phyloP scores from a whole-genome alignment of 2,329 filamentous ascomycete genomes.

The Penicillium sp. region DNA sequence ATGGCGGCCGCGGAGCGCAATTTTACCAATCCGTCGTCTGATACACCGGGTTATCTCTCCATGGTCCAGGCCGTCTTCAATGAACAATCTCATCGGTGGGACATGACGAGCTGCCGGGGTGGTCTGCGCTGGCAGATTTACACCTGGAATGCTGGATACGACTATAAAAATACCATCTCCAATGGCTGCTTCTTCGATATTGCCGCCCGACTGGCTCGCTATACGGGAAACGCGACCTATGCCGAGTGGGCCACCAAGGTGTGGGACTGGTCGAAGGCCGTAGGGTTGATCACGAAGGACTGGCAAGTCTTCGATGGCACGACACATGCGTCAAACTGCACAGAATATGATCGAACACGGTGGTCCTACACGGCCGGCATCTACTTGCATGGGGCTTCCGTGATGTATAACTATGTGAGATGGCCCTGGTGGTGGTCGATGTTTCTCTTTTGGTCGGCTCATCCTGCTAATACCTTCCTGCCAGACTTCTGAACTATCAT shows the following conservation, averaged over 20 bases:
- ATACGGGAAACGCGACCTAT: slow-evolving; percentile 45
- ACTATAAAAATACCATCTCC: slow-evolving; percentile 58
- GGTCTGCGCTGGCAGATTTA: slow-evolving; percentile 83
- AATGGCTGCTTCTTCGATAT: slow-evolving; percentile 59
- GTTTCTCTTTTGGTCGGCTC: too few species aligned
- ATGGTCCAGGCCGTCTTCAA: slow-evolving; percentile 78
- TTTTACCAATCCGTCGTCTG: slow-evolving; percentile 41
- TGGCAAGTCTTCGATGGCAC: slow-evolving; percentile 57
- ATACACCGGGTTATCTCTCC: slow-evolving; percentile 69
- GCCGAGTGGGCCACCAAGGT: slow-evolving; percentile 42
- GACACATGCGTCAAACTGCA: slow-evolving; percentile 52
- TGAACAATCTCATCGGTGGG: slow-evolving; percentile 72
- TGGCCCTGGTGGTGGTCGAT: too few species aligned
- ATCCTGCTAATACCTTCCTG: too few species aligned
- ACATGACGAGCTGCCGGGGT: slow-evolving; percentile 66
- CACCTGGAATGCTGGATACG: slow-evolving; percentile 55
- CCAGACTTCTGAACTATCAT: not conserved
- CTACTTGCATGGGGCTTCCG: slow-evolving; percentile 54
- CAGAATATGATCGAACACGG: slow-evolving; percentile 49
- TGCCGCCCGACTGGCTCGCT: slow-evolving; percentile 45
- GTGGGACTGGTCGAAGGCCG: slow-evolving; percentile 40
- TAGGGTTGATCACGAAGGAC: slow-evolving; percentile 50
- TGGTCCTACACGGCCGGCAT: slow-evolving; percentile 57
- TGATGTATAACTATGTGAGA: slow-evolving; percentile 53
- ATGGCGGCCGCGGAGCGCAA: slow-evolving; percentile 23